phyloP scores from a whole-genome alignment of 495 filamentous ascomycete species.

The Peziza echinospora region DNA sequence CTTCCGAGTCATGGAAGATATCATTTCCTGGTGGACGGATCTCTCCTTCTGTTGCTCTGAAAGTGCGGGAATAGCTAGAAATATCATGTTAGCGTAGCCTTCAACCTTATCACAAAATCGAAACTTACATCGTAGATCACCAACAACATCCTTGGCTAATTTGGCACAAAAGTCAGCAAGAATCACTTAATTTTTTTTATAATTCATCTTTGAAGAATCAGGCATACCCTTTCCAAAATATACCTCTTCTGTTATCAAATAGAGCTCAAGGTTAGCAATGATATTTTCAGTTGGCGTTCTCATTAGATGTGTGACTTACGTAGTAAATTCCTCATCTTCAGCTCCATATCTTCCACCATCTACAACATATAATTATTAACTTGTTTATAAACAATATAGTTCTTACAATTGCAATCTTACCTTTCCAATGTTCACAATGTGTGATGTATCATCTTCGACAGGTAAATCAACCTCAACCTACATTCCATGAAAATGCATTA shows the following conservation, averaged over 20 bases:
- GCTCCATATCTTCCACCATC: constrained; percentile 98
- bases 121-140: constrained; percentile 66
- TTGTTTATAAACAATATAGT: background rate
- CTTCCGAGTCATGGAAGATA: constrained; percentile 38
- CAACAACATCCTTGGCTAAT: constrained; percentile 98
- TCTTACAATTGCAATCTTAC: background rate
- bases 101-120: background rate
- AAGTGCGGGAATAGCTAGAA: constrained; percentile 45
- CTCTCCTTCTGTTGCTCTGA: constrained; percentile 70
- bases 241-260: constrained; percentile 87
- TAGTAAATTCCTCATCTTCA: constrained; percentile 96
- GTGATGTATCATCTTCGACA: constrained; percentile 73
- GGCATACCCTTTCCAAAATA: constrained; percentile 99
- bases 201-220: too few species aligned
- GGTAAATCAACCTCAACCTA: constrained; percentile 76
- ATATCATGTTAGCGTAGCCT: constrained; percentile 2
- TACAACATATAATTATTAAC: constrained; percentile 20
- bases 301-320: constrained; percentile 28
- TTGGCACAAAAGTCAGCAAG: too few species aligned
- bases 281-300: too few species aligned
- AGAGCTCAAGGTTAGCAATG: too few species aligned
- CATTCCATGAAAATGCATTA: too few species aligned
- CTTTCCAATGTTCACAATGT: constrained; percentile 80
- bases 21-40: constrained; percentile 78
- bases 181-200: too few species aligned